These are phyloP conservation scores for Fusarium chlamydosporum DNA, from an alignment of 2,329 filamentous ascomycete species.

Conservation along the genomic window DNA sequence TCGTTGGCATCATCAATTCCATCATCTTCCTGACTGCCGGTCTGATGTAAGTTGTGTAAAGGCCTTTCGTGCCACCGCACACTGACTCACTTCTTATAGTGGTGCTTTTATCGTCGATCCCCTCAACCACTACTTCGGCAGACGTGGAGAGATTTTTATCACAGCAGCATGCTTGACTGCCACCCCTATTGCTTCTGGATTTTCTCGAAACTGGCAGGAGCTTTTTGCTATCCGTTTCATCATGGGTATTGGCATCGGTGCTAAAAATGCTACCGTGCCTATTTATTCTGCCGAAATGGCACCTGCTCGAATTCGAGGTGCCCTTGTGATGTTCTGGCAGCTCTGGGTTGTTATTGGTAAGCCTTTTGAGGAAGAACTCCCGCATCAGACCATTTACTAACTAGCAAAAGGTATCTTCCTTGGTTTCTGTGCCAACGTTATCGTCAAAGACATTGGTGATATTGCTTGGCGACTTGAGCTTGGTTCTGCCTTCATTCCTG, in stretches of 20 bases:
- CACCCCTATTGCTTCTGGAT: slow-evolving; percentile 73
- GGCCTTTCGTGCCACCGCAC: accelerated
- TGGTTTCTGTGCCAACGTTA: slow-evolving; percentile 59
- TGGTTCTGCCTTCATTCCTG: slow-evolving; percentile 73
- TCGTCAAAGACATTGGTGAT: slow-evolving; percentile 46
- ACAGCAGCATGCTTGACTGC: slow-evolving; percentile 79
- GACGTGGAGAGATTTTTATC: slow-evolving; percentile 75
- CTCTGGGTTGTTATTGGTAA: slow-evolving; percentile 72
- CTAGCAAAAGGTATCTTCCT: slow-evolving; percentile 53
- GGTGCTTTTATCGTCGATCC: slow-evolving; percentile 67
- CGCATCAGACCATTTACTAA: accelerated
- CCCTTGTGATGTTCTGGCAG: slow-evolving; percentile 85
- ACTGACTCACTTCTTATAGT: neutral
- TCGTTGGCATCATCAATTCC: slow-evolving; percentile 76
- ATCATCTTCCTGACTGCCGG: slow-evolving; percentile 54
- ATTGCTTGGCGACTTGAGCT: slow-evolving; percentile 62
- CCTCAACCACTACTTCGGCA: slow-evolving; percentile 64
- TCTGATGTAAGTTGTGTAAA: slow-evolving; percentile 9
- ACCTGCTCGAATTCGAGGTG: slow-evolving; percentile 77
- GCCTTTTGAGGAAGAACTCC: accelerated
- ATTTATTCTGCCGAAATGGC: slow-evolving; percentile 82
- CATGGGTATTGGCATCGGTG: slow-evolving; percentile 78
- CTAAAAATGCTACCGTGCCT: slow-evolving; percentile 75
- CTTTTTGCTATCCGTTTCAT: slow-evolving; percentile 76
- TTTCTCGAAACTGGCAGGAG: slow-evolving; percentile 76